Evolutionary conservation across 331 rosid species (phyloP).

Genomic region (Arachis monticola): DNA sequence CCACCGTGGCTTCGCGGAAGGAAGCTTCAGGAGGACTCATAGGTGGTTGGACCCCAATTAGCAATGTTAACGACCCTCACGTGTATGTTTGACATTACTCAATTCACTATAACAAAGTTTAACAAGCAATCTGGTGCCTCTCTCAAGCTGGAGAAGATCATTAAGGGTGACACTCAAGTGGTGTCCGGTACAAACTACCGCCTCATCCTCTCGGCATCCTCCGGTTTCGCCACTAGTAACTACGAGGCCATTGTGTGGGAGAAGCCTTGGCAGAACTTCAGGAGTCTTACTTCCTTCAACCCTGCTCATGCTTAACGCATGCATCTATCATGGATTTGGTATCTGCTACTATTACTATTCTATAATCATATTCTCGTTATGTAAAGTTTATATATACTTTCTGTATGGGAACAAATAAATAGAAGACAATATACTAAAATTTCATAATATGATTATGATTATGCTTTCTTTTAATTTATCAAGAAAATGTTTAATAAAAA

Average conservation of each 20-base stretch:
- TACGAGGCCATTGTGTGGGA: conserved; percentile 58
- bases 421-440: no score
- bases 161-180: conserved; percentile 50
- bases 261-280: conserved; percentile 45
- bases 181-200: conserved; percentile 52
- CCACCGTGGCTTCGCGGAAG: neutral
- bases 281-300: conserved; percentile 48
- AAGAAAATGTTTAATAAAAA: no score
- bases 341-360: neutral
- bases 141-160: conserved; percentile 36
- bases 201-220: conserved; percentile 39
- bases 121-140: conserved; percentile 31
- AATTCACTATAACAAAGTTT: conserved; percentile 49
- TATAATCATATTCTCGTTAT: neutral
- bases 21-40: fast-evolving
- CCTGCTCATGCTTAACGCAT: neutral
- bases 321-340: neutral
- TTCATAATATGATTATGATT: neutral
- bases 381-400: neutral
- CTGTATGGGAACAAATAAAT: neutral
- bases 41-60: conserved; percentile 49
- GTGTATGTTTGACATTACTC: conserved; percentile 47
- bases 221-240: neutral
- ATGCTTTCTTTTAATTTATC: no score
- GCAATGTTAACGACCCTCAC: conserved; percentile 43